Evolutionary conservation across 495 filamentous ascomycete genomes (phyloP).

Genomic region (Neurospora cerealis): DNA sequence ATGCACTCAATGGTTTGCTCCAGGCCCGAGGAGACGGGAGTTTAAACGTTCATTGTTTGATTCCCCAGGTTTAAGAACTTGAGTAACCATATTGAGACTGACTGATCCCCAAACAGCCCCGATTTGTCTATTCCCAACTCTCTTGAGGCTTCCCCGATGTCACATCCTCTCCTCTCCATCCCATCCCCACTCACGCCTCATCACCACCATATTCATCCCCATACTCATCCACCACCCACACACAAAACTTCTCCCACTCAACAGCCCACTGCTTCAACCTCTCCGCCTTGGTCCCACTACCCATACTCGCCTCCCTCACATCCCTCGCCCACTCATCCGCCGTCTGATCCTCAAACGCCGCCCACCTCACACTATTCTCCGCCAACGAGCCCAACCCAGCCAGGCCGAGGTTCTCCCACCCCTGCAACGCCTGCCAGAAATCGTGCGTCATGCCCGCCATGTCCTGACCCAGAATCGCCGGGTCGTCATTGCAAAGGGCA

Average conservation of each 20-base stretch:
- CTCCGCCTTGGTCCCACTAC: slow-evolving; percentile 59
- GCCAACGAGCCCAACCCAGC: slow-evolving; percentile 75
- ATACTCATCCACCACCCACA: slow-evolving; percentile 80
- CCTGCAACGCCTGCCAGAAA: slow-evolving; percentile 86
- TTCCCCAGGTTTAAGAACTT: too few species aligned
- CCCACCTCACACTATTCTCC: slow-evolving; percentile 87
- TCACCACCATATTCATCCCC: slow-evolving; percentile 36
- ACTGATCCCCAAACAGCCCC: neutral
- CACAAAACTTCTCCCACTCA: slow-evolving; percentile 83
- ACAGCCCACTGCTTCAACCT: slow-evolving; percentile 66
- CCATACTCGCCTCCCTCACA: slow-evolving; percentile 62
- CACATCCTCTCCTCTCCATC: neutral
- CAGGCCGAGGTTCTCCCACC: slow-evolving; percentile 74
- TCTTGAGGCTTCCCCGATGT: neutral
- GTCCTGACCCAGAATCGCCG: slow-evolving; percentile 69
- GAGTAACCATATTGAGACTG: neutral
- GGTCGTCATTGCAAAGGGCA: slow-evolving; percentile 76
- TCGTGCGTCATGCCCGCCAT: slow-evolving; percentile 68
- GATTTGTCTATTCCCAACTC: neutral
- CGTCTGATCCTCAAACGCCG: slow-evolving; percentile 71
- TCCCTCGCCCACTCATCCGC: slow-evolving; percentile 54
- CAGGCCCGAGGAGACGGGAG: neutral
- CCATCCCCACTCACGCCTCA: neutral
- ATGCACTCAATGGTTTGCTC: neutral
- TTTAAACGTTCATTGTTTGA: too few species aligned